Percentiles rank a stretch among this genome's conserved stretches.
These are phyloP conservation scores for Candida smagusa DNA, from an alignment of 1,139 yeast species.

Conservation along the genomic window DNA sequence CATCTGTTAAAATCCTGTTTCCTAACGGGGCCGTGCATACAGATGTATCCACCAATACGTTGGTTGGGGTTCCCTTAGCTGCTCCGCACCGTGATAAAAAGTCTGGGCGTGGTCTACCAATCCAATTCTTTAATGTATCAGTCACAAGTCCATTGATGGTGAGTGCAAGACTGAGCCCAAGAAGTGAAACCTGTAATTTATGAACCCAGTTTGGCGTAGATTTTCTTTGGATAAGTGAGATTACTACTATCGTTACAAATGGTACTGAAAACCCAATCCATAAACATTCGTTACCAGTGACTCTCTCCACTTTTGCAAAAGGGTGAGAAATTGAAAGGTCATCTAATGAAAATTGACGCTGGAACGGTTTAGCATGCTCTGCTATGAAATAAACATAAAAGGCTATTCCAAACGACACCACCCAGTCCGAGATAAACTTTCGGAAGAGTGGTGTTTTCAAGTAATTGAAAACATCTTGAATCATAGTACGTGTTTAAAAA, in stretches of 20 bases:
- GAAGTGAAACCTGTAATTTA: slow-evolving; percentile 44
- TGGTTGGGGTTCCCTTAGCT: slow-evolving; percentile 25
- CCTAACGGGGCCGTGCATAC: slow-evolving; percentile 45
- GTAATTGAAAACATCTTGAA: slow-evolving; percentile 10
- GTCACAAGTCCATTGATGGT: slow-evolving; percentile 48
- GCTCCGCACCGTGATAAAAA: slow-evolving; percentile 70
- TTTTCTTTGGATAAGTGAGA: slow-evolving; percentile 28
- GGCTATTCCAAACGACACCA: slow-evolving; percentile 23
- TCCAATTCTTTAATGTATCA: slow-evolving; percentile 66
- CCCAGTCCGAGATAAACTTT: slow-evolving; percentile 33
- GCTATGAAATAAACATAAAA: slow-evolving; percentile 32
- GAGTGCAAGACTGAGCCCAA: slow-evolving; percentile 53
- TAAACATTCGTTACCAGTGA: slow-evolving; percentile 36
- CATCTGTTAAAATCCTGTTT: slow-evolving; percentile 28
- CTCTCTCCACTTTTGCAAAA: slow-evolving; percentile 63
- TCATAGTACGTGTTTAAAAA: slow-evolving; percentile 3
- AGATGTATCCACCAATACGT: slow-evolving; percentile 36
- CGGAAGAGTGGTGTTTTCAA: slow-evolving; percentile 14
- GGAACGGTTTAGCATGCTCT: slow-evolving; percentile 30
- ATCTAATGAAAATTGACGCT: slow-evolving; percentile 20
- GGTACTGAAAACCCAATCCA: slow-evolving; percentile 40
- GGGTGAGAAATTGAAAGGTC: slow-evolving; percentile 64
- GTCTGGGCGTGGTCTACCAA: slow-evolving; percentile 83
- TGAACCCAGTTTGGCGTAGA: slow-evolving; percentile 15
- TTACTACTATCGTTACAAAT: slow-evolving; percentile 24